A percentile compares a stretch with the other conserved stretches of the same genome.
Evolutionary conservation across 2,329 filamentous ascomycete genomes (phyloP).

Genomic region (Biscogniauxia sp.): DNA sequence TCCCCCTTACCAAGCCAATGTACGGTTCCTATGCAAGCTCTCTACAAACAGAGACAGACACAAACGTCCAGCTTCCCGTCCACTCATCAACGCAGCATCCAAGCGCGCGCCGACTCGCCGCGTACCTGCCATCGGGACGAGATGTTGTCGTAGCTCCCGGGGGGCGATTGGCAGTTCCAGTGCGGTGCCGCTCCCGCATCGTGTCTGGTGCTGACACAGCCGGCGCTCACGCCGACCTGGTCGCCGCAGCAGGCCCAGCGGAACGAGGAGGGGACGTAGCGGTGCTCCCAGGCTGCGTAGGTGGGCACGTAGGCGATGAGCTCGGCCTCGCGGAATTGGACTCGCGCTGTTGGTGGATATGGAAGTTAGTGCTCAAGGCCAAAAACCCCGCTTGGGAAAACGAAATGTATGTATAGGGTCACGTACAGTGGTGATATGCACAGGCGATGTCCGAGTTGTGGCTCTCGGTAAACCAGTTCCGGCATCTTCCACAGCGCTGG

Average conservation of each 20-base stretch:
- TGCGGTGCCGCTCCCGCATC: background rate
- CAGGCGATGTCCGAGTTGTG: conserved; percentile 6
- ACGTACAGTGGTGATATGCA: conserved; percentile 4
- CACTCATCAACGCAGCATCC: no score
- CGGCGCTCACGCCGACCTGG: background rate
- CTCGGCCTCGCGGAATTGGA: conserved; percentile 4
- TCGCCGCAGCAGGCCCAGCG: conserved; percentile 6
- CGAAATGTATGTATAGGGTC: no score
- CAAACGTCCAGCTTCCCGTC: no score
- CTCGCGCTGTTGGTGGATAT: background rate
- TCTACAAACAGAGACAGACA: no score
- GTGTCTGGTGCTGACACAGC: conserved; percentile 2
- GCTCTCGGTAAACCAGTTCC: conserved; percentile 8
- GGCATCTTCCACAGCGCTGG: conserved; percentile 2
- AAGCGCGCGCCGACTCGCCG: no score
- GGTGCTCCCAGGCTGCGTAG: background rate
- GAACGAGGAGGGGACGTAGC: conserved; percentile 4
- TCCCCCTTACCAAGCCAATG: no score
- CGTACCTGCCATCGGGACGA: background rate
- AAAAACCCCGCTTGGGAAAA: background rate
- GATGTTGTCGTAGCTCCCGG: background rate
- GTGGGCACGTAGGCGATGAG: conserved; percentile 4
- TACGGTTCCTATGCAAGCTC: no score
- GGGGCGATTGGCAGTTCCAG: background rate
- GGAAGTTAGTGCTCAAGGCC: background rate